A percentile compares a stretch with the other conserved stretches of the same genome.
Conservation (phyloP, 2,329 filamentous ascomycete genomes). For the Aureobasidium melanogenum region DNA sequence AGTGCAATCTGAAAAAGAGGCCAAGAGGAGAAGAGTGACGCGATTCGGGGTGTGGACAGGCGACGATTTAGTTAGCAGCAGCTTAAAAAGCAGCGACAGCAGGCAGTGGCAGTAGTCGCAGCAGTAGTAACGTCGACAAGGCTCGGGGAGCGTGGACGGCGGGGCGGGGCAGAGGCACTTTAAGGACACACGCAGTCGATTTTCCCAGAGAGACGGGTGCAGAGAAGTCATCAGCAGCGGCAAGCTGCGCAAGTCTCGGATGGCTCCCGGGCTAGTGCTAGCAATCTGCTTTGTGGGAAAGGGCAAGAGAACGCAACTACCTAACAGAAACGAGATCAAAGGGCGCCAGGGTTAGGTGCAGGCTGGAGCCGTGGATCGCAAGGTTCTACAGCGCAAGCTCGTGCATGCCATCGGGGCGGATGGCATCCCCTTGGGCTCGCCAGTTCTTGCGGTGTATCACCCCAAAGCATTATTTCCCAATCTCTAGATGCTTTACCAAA, state of each 20-base stretch:
- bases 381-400: constrained; percentile 13
- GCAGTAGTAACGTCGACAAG: constrained; percentile 11
- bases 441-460: constrained; percentile 7
- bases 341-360: constrained; percentile 9
- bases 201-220: constrained; percentile 11
- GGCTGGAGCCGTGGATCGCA: constrained; percentile 9
- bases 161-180: constrained; percentile 12
- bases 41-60: neutral
- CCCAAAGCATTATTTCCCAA: neutral
- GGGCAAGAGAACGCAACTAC: neutral
- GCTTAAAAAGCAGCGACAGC: constrained; percentile 9
- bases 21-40: constrained; percentile 4
- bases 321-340: neutral
- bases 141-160: constrained; percentile 6
- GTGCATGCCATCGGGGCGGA: constrained; percentile 7
- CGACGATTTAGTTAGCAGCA: constrained; percentile 10
- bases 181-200: constrained; percentile 11
- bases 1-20: constrained; percentile 4
- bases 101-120: constrained; percentile 9
- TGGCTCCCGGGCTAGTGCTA: constrained; percentile 13
- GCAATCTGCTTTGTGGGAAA: constrained; percentile 8
- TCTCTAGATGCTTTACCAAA: constrained; percentile 5
- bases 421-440: neutral
- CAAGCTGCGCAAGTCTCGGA: constrained; percentile 13
- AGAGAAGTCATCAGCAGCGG: constrained; percentile 13